Evolutionary conservation across 2,329 filamentous ascomycete species (phyloP).

Genomic region (Cercospora sp.): DNA sequence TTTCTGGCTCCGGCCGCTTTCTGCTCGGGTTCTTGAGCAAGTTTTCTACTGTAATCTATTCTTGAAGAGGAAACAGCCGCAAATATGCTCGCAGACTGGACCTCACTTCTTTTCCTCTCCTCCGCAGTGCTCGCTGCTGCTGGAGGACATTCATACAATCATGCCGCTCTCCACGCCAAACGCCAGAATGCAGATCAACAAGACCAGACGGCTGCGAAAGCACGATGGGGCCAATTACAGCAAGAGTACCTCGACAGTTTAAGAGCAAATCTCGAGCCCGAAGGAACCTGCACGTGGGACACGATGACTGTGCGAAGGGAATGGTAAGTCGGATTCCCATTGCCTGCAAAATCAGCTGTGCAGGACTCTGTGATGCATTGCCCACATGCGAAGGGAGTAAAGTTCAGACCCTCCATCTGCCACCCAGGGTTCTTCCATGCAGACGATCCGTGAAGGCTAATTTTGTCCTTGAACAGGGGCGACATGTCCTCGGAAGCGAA

Average conservation of each 20-base stretch:
- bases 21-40: background rate
- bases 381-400: background rate
- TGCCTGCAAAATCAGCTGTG: background rate
- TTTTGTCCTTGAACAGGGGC: conserved; percentile 20
- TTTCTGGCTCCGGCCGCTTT: background rate
- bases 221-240: conserved; percentile 21
- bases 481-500: conserved; percentile 20
- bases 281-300: conserved; percentile 26
- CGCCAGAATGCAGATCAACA: conserved; percentile 3
- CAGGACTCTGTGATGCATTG: background rate
- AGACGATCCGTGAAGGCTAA: background rate
- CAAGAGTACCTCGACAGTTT: conserved; percentile 15
- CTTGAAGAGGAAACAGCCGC: background rate
- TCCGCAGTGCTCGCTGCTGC: background rate
- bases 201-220: conserved; percentile 7
- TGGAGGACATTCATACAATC: background rate
- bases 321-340: conserved; percentile 15
- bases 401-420: background rate
- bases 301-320: conserved; percentile 26
- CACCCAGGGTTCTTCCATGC: background rate
- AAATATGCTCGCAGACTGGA: conserved; percentile 15
- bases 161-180: conserved; percentile 1
- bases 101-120: conserved; percentile 2
- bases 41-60: background rate
- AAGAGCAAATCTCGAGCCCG: conserved; percentile 10